Base-by-base conservation (phyloP, 2,329 filamentous ascomycete species). In the Fusarium mangiferae region DNA sequence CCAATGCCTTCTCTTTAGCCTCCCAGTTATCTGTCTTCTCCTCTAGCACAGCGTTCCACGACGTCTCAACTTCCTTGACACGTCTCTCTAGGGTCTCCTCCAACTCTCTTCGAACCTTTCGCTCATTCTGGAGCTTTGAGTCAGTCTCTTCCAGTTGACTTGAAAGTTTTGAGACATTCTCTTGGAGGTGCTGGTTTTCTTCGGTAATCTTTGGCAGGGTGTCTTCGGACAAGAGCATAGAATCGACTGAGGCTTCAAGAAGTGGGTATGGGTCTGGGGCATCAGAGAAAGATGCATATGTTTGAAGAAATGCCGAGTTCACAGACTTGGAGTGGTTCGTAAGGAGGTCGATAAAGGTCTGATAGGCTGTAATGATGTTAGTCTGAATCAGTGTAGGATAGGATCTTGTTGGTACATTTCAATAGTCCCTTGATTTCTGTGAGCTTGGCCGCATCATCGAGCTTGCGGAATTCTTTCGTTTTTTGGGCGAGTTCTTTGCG, bases 11-110 rank as follows among this genome's bases (percentile, higher is more conserved):
- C 85, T 99, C 96, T 81, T 97, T 98, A 14, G 96, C 92, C 61
- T 93, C 91, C 96, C 96, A 99, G 80, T 99, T 99, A 81, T 96
- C 94, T 78, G 94, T 93, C 84, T 98, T 98, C 86, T 99, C 96
- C 64, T 93, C 91, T 57, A 99, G 82, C 9, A 98, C 95, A 30
- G 94, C 95, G 18, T 90, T 89, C 96, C 96, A 99, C 6, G 94
- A 96, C 20, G 90, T 85, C 83, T 98, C 95, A 5, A 98, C 92
- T 74, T 98, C 95, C 83, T 95, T 97, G 66, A 97, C 93, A 80
- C 92, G 94, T 66, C 83, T 85, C 78, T 98, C 95, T 35, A 96
- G 88, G 20, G 88, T 91, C 39, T 92, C 91, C 78, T 98, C 95
- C 15, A 97, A 85, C 69, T 92, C 89, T 81, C 92, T 93, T 65